Base-by-base conservation (phyloP, 208 protist species). In the Novymonas esmeraldas region DNA sequence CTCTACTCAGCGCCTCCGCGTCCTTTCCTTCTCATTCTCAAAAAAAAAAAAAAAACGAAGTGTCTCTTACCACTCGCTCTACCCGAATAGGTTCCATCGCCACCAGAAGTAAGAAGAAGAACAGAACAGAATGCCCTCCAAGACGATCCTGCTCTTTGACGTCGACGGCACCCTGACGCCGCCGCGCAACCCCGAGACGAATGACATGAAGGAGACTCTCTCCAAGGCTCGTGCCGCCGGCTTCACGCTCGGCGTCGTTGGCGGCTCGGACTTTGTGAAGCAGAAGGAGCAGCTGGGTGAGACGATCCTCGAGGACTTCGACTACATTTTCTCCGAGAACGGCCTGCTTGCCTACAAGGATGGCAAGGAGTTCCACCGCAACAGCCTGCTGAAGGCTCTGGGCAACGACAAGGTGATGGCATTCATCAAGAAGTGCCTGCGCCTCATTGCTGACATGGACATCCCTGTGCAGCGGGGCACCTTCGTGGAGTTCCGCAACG, bases 271-370 rank as follows among this genome's bases (percentile, higher is more conserved):
- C 83, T 84, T 99, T 22, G 39, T 33, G 2, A 99, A 99, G 86
- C 98, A 99, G 74, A 50, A 91, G 63, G 98, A 99, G 73, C 98
- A 99, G 88, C 79, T 99, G 10, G 98, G 98, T 29, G 70, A 83
- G 28, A 72, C 88, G 42, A 62, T 96, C 29, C 73, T 98, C 7
- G 14, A 89, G 7, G 67, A 98, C 49, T 99, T 99, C 68, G 97
- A 99, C 76, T 99, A 96, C 69, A 75, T 98, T 9, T 99, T 99
- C 79, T 79, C 90, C 26, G 99, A 99, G 79, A 99, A 99, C 83
- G 99, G 99, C 39, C 85, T 99, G 5, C 69, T 94, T 7, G 87
- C 92, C 5, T 99, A 76, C 87, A 87, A 97, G 69, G 76, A 97
- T 29, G 94, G 89, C 57, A 78, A 86, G 41, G 89, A 97, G 73